Base-by-base conservation (phyloP, 495 filamentous ascomycete species). In the Aspergillus incahuasiensis region DNA sequence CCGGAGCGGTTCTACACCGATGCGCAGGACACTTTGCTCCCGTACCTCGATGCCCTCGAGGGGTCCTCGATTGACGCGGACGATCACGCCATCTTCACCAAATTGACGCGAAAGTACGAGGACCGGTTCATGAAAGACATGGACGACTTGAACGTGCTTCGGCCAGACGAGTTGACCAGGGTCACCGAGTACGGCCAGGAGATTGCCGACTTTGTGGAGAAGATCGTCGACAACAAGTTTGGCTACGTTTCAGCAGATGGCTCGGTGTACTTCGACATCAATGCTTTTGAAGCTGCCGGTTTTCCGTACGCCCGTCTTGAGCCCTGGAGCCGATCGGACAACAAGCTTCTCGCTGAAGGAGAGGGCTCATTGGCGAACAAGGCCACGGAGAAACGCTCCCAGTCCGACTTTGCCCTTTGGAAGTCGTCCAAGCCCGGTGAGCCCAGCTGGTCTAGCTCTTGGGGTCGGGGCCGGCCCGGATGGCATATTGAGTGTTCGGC, bases 401-500 rank as follows among this genome's bases (percentile, higher is more conserved):
- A 82, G 2, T 83, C 84, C 3, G 92, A 98, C 65, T 98, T 98
- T 71, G 94, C 91, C 2, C 76, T 97, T 4, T 96, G 92, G 92
- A 98, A 98, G 72, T 82, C 87, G 35, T 91, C 86, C 0, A 97
- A 95, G 71, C 82, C 88, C 4, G 92, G 94, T 35, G 94, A 98
- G 74, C 94, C 94, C 1, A 87, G 80, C 56, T 98, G 94, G 94
- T 73, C 83, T 11, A 90, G 85, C 61, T 81, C 81, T 5, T 98
- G 94, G 92, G 91, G 92, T 8, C 75, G 82, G 44, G 92, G 92
- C 22, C 79, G 94, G 18, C 94, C 94, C 0, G 94, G 94, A 15
- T 97, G 91, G 94, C 94, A 97, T 69, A 97, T 98, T 58, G 92
- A 98, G 74, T 98, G 94, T 82, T 94, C 88, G 0, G 92, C 90